A percentile compares a stretch with the other conserved stretches of the same genome.
Evolutionary conservation across 495 filamentous ascomycete genomes (phyloP).

Genomic region (Xylaria flabelliformis): DNA sequence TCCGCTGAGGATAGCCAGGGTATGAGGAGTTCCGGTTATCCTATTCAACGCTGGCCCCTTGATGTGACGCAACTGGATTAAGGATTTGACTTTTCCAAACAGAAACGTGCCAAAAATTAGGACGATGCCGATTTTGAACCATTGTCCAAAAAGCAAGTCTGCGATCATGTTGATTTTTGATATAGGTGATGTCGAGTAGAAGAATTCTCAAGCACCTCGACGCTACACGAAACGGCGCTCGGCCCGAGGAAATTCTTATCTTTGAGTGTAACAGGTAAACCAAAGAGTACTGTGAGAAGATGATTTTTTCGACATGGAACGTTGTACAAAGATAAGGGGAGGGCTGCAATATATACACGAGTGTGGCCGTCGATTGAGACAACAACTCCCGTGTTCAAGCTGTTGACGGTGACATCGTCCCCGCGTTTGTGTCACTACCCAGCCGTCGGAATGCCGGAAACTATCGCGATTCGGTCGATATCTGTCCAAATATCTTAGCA

Average conservation of each 20-base stretch:
- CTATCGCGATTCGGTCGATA: neutral
- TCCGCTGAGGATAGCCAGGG: neutral
- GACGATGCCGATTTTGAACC: neutral
- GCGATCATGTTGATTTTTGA: neutral
- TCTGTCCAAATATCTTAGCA: neutral
- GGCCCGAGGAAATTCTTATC: neutral
- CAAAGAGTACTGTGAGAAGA: neutral
- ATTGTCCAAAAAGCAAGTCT: neutral
- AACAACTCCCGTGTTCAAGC: neutral
- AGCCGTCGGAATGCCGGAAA: neutral
- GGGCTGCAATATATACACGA: neutral
- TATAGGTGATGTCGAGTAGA: neutral
- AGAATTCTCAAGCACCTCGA: neutral
- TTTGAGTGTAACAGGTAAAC: neutral
- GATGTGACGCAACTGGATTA: constrained; percentile 17
- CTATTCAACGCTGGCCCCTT: neutral
- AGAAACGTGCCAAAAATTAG: neutral
- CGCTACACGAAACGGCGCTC: neutral
- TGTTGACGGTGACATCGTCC: neutral
- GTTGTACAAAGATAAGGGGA: neutral
- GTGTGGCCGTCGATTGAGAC: neutral
- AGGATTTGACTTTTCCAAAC: neutral
- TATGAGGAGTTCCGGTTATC: constrained; percentile 12
- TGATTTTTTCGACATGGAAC: neutral
- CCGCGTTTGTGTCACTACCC: neutral